Evolutionary conservation across 2,329 filamentous ascomycete species (phyloP).

Genomic region (Volutella citrinella): DNA sequence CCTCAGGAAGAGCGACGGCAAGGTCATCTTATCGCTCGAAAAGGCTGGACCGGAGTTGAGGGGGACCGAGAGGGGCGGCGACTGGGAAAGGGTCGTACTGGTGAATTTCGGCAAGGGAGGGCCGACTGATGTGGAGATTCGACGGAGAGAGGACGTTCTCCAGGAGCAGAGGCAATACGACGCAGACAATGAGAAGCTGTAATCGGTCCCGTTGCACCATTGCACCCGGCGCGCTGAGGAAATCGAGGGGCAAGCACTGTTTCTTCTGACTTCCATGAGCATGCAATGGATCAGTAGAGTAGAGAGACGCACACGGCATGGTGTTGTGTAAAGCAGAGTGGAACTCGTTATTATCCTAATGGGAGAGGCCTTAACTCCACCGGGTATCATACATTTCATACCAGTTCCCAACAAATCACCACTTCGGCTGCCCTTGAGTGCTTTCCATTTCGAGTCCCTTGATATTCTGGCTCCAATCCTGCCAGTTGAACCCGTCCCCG

Average conservation of each 20-base stretch:
- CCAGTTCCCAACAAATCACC: constrained; percentile 17
- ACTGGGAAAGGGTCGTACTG: constrained; percentile 57
- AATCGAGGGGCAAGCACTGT: too few relatives aligned
- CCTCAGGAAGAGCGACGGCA: constrained; percentile 41
- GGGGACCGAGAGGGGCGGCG: constrained; percentile 48
- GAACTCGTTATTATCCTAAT: constrained; percentile 12
- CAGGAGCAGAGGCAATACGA: constrained; percentile 39
- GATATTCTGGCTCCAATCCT: constrained; percentile 45
- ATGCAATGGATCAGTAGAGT: too few relatives aligned
- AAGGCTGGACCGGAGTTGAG: constrained; percentile 55
- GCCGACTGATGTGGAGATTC: constrained; percentile 52
- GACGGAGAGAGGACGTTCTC: constrained; percentile 47
- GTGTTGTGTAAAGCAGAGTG: constrained; percentile 8
- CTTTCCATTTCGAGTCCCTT: constrained; percentile 36
- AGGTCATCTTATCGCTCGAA: constrained; percentile 55
- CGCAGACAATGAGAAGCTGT: constrained; percentile 25
- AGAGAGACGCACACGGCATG: neutral
- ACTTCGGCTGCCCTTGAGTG: constrained; percentile 17
- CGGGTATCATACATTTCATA: constrained; percentile 27
- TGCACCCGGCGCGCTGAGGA: too few relatives aligned
- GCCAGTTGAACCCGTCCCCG: constrained; percentile 46
- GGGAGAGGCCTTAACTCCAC: constrained; percentile 10
- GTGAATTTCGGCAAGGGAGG: constrained; percentile 51
- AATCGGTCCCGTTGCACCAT: too few relatives aligned
- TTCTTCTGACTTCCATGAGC: too few relatives aligned